Conservation (phyloP, 176 grass and related monocot genomes). For the Avena sativa region DNA sequence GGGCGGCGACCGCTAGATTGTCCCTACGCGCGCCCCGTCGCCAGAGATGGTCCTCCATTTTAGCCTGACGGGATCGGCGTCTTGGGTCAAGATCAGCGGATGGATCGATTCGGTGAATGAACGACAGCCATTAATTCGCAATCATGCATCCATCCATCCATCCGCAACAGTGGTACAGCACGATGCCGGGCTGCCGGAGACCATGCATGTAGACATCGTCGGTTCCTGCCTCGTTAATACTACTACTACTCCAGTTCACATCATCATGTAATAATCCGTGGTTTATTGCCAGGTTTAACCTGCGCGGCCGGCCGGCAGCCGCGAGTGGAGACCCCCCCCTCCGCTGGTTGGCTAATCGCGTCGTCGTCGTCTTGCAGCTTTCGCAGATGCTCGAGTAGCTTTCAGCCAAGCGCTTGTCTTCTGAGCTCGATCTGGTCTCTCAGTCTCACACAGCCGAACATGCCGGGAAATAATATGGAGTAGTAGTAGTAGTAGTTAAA, state of each 20-base stretch:
- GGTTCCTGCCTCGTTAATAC: too few relatives aligned
- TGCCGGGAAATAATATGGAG: constrained; percentile 19
- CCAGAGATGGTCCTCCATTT: constrained; percentile 7
- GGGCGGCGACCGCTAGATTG: constrained; percentile 27
- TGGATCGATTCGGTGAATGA: background rate
- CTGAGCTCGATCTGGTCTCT: background rate
- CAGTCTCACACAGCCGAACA: constrained; percentile 1
- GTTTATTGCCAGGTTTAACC: background rate
- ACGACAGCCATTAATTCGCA: background rate
- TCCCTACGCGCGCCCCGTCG: background rate
- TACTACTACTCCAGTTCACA: background rate
- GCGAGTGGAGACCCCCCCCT: background rate
- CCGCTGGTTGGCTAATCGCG: constrained; percentile 19
- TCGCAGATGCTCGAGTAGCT: constrained; percentile 26
- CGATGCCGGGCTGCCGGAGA: constrained; percentile 24
- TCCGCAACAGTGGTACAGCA: background rate
- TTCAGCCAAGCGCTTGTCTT: background rate
- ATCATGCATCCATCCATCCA: background rate
- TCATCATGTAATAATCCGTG: too few relatives aligned
- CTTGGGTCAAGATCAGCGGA: background rate
- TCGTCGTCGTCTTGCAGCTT: constrained; percentile 33
- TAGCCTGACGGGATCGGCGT: background rate
- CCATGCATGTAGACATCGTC: background rate
- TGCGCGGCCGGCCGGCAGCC: background rate
- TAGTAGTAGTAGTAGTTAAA: background rate